phyloP scores from a whole-genome alignment of 805 yeast species.

The Metschnikowia peoriensis region DNA sequence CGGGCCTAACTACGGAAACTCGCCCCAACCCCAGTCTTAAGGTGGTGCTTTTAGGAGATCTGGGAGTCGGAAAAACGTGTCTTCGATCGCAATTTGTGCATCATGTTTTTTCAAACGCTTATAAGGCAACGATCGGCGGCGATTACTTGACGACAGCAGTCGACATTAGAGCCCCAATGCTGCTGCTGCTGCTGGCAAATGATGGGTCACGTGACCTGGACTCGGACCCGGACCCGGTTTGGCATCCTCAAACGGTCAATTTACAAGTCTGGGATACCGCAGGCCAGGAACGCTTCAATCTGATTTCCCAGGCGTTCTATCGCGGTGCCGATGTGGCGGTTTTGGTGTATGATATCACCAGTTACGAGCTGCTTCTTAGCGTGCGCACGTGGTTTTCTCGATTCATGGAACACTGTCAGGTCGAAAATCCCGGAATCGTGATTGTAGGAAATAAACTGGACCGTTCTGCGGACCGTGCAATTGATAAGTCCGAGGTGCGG shows the following conservation, averaged over 20 bases:
- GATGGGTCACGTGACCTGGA: slow-evolving; percentile 3
- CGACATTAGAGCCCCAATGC: neutral
- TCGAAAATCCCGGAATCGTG: slow-evolving; percentile 45
- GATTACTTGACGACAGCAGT: slow-evolving; percentile 50
- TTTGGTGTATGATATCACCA: slow-evolving; percentile 53
- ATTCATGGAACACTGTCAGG: slow-evolving; percentile 49
- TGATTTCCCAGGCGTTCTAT: slow-evolving; percentile 54
- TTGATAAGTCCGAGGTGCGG: slow-evolving; percentile 35
- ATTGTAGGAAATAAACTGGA: slow-evolving; percentile 56
- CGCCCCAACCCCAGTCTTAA: slow-evolving; percentile 30
- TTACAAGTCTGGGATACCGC: slow-evolving; percentile 60
- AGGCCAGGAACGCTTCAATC: slow-evolving; percentile 47
- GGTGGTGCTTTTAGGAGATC: slow-evolving; percentile 57
- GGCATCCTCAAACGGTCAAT: slow-evolving; percentile 21
- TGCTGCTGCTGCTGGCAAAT: too few species aligned
- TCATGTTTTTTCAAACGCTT: slow-evolving; percentile 53
- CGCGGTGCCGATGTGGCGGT: slow-evolving; percentile 58
- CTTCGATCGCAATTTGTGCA: slow-evolving; percentile 54
- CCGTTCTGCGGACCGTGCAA: slow-evolving; percentile 30
- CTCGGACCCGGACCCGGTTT: neutral
- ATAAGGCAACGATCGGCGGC: slow-evolving; percentile 59
- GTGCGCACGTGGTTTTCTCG: slow-evolving; percentile 48
- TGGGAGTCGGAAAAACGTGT: slow-evolving; percentile 61
- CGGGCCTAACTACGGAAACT: neutral
- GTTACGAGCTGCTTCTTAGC: slow-evolving; percentile 49